Evolutionary conservation across 176 grass and related monocot genomes (phyloP), one percentile per base, ranked within the genome.

Genomic region (Musa beccarii): DNA sequence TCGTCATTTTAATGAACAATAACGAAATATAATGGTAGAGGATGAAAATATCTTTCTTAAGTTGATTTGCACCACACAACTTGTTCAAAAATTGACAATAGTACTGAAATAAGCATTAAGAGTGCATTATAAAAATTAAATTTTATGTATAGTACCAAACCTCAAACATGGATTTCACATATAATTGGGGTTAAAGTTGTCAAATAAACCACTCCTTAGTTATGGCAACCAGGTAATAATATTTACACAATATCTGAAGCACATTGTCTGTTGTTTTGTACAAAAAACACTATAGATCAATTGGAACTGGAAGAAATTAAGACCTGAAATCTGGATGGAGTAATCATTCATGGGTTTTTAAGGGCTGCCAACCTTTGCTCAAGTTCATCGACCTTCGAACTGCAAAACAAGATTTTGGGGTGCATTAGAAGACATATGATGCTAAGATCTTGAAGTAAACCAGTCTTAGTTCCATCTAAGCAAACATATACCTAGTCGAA

Each of bases 351-450:
- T 54, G 85, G 53, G 75, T 80, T 85, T 84, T 83, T 99, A 7
- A 99, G 79, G 80, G 88, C 88, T 79, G 91, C 81, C 23, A 99
- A 66, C 62, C 91, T 89, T 76, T 89, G 83, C 84, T 89, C 81
- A n/a, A 99, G 86, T 21, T 94, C 88, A 16, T 92, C 88, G 50
- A 89, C 49, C 61, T 92, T 91, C 51, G 79, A 87, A 74, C 88
- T 94, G 91, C 79, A 86, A 80, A 83, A 67, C 50, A 66, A 29
- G 68, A 19, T 21, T 14, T 23, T 10, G 52, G 51, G 26, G 71
- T n/a, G 75, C 59, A 57, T 53, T 66, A 69, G 72, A 52, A 71
- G 20, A 76, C 20, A 76, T 66, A 65, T 56, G 62, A 54, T 59
- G 25, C 11, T 23, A 53, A 19, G n/a, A 77, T 65, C 16, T 51